Percentiles rank a stretch among this genome's conserved stretches.
Conservation (phyloP, 176 grass and related monocot genomes). For the Oryza glaberrima region DNA sequence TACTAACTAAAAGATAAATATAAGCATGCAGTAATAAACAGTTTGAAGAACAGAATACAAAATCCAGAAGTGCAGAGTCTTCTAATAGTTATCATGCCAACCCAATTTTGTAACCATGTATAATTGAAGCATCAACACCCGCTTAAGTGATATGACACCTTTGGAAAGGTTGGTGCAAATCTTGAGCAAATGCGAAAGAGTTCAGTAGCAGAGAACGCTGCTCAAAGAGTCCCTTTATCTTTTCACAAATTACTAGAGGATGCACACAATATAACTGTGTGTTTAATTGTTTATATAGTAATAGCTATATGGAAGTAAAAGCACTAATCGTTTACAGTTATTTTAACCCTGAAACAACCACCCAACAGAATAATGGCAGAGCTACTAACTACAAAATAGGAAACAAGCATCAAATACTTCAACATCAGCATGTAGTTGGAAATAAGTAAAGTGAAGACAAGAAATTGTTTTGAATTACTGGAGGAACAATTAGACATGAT, state of each 20-base stretch:
- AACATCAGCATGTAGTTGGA: not conserved
- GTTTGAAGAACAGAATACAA: not conserved
- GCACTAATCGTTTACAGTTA: not conserved
- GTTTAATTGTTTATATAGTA: not conserved
- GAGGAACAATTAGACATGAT: not conserved
- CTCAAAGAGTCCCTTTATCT: not conserved
- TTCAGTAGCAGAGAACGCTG: not conserved
- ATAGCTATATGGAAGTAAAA: conserved; percentile 5
- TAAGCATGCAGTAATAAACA: not conserved
- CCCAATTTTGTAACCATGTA: not conserved
- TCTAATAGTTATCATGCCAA: not conserved
- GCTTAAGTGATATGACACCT: not conserved
- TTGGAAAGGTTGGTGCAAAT: not conserved
- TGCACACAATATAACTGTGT: not conserved
- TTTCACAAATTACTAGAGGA: not conserved
- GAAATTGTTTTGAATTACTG: not conserved
- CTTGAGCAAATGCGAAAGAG: conserved; percentile 2
- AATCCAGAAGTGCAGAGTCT: not conserved
- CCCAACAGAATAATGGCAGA: not conserved
- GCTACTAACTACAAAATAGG: not conserved
- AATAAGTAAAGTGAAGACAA: not conserved
- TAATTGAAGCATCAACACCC: not conserved
- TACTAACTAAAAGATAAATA: not conserved
- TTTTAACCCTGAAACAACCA: not conserved
- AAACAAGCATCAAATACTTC: conserved; percentile 12